Conservation (phyloP, 192 early-diverging fungal genomes). For the Entomortierella beljakovae region DNA sequence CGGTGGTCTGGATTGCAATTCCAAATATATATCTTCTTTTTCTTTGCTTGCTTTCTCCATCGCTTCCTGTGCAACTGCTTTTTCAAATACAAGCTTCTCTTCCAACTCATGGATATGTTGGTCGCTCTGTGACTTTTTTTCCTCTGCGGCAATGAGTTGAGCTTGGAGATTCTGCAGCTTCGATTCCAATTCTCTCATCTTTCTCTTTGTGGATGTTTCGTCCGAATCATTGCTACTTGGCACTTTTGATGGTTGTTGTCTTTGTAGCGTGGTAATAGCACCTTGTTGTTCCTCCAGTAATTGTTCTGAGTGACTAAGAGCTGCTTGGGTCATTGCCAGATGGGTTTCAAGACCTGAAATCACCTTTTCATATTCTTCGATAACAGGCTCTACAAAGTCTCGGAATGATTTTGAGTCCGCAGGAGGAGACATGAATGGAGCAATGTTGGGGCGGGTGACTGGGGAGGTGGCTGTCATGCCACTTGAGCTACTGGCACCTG, state of each 20-base stretch:
- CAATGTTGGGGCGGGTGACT: slow-evolving; percentile 12
- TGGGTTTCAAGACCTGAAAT: slow-evolving; percentile 72
- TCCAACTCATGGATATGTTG: slow-evolving; percentile 40
- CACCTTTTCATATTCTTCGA: slow-evolving; percentile 78
- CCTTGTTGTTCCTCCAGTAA: slow-evolving; percentile 69
- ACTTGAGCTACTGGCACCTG: not conserved
- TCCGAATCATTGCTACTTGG: slow-evolving; percentile 7
- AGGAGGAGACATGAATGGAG: slow-evolving; percentile 15
- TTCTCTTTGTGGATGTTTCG: slow-evolving; percentile 5
- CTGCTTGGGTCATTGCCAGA: slow-evolving; percentile 66
- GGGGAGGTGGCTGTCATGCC: slow-evolving; percentile 34
- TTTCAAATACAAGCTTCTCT: slow-evolving; percentile 24
- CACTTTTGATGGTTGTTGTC: not conserved
- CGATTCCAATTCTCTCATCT: slow-evolving; percentile 1
- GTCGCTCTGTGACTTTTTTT: slow-evolving; percentile 22
- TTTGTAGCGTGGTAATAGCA: slow-evolving; percentile 46
- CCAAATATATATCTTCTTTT: slow-evolving; percentile 26
- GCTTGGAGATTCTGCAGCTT: slow-evolving; percentile 18
- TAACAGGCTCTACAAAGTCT: slow-evolving; percentile 73
- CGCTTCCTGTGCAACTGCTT: slow-evolving; percentile 20
- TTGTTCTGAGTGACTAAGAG: slow-evolving; percentile 65
- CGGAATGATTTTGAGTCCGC: slow-evolving; percentile 43
- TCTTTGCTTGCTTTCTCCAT: slow-evolving; percentile 28
- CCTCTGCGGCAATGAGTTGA: slow-evolving; percentile 29
- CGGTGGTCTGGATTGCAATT: not conserved